Conservation (phyloP, 2,329 filamentous ascomycete genomes). For the Hypoxylon sp. region DNA sequence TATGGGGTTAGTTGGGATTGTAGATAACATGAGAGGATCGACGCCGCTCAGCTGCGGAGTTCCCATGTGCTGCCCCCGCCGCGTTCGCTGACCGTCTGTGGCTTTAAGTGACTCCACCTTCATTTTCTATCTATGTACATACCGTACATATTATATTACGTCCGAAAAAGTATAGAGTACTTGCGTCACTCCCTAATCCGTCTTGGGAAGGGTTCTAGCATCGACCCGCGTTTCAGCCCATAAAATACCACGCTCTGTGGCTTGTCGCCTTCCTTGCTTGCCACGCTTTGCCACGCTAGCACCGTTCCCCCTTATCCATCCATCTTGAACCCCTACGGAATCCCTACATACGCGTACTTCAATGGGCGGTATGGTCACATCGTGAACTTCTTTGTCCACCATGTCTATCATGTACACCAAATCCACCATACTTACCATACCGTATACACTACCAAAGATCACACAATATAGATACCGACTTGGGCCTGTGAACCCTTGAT, state of each 20-base stretch:
- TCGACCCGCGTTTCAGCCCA: constrained; percentile 39
- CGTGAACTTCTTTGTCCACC: constrained; percentile 13
- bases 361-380: constrained; percentile 1
- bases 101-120: constrained; percentile 27
- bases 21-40: constrained; percentile 37
- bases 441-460: background rate
- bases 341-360: background rate
- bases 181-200: constrained; percentile 26
- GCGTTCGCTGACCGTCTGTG: constrained; percentile 33
- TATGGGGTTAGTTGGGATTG: constrained; percentile 18
- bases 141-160: too few species aligned
- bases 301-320: background rate
- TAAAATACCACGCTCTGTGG: constrained; percentile 28
- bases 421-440: constrained; percentile 2
- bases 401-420: background rate
- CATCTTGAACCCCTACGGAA: background rate
- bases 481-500: background rate
- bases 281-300: constrained; percentile 21
- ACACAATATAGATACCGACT: constrained; percentile 4
- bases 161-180: constrained; percentile 31
- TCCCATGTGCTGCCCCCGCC: constrained; percentile 31
- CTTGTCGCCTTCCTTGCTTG: constrained; percentile 21
- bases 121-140: too few species aligned
- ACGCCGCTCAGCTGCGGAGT: constrained; percentile 38
- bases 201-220: constrained; percentile 24